phyloP scores from a whole-genome alignment of 306 rosid species.

The Cotoneaster glaucophyllus region DNA sequence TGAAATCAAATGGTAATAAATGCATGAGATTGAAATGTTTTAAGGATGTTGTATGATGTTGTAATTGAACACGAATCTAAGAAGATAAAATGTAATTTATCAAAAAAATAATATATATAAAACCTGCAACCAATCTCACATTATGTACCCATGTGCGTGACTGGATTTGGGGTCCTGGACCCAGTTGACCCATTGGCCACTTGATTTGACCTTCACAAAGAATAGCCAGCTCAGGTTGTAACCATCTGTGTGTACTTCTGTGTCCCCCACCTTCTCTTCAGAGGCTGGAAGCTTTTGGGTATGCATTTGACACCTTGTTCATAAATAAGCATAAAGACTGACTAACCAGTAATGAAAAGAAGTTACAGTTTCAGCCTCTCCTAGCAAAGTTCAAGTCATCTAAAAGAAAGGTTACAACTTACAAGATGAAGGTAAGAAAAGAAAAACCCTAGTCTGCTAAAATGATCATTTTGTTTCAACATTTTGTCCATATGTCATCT shows the following conservation, averaged over 20 bases:
- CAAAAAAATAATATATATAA: too few relatives aligned
- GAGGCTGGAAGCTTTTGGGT: slow-evolving; percentile 23
- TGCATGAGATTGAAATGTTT: too few relatives aligned
- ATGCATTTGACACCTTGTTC: slow-evolving; percentile 29
- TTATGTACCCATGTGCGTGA: slow-evolving; percentile 19
- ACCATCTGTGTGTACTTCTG: slow-evolving; percentile 55
- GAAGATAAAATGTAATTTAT: too few relatives aligned
- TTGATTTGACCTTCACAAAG: slow-evolving; percentile 37
- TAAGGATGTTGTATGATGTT: rapidly evolving
- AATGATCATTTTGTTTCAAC: not conserved
- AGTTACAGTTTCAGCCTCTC: slow-evolving; percentile 19
- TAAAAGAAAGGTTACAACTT: slow-evolving; percentile 22
- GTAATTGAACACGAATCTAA: too few relatives aligned
- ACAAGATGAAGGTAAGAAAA: slow-evolving; percentile 65
- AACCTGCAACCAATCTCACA: slow-evolving; percentile 21
- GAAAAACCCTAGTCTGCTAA: not conserved
- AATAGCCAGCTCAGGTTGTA: slow-evolving; percentile 44
- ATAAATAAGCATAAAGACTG: slow-evolving; percentile 27
- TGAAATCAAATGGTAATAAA: too few relatives aligned
- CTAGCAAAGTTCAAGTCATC: slow-evolving; percentile 31
- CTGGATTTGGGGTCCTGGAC: slow-evolving; percentile 31
- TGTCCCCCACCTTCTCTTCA: slow-evolving; percentile 23
- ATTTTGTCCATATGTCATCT: too few relatives aligned
- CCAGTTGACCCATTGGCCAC: slow-evolving; percentile 37
- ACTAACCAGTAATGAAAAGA: slow-evolving; percentile 15